Base-by-base conservation (phyloP, 331 rosid species). In the Acacia concinna region DNA sequence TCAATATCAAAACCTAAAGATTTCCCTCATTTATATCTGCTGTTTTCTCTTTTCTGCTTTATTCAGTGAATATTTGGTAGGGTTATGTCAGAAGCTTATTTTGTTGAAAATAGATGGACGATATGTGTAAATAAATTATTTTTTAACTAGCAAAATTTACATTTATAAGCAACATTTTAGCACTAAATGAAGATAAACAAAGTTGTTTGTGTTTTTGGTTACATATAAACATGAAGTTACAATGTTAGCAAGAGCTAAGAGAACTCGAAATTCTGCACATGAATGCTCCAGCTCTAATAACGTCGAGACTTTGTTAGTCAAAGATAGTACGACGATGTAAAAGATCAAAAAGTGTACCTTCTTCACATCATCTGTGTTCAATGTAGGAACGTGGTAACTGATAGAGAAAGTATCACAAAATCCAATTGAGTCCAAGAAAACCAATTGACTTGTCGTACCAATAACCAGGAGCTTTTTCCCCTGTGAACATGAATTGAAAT, bases 401-500 rank as follows among this genome's bases (percentile, higher is more conserved):
- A 90, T 90, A 7, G 96, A 86, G 83, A 95, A 95, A 43, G 94
- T 82, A 79, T 91, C 90, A 79, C 87, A 84, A 85, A 93, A 80
- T 74, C 98, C 97, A 82, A 95, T 78, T 1, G 94, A 86, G 69
- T 93, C 93, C 88, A 93, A 81, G 88, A 95, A 95, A 81, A 77
- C 83, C 73, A 90, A 78, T 87, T 95, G 97, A 84, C 99, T 91
- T n/a, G 97, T 93, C 8, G 99, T 95, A 56, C 97, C 97, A 73
- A 95, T 76, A 67, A 93, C 97, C 87, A 93, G 84, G 81, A 95
- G 98, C 76, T 93, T 95, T 85, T 93, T 95, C 35, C 98, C 98
- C 99, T 95, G 88, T 72, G 79, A 85, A 66, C 60, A 73, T 38
- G 63, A 46, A 59, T 67, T 14, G 32, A 75, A 70, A 76, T 37